phyloP scores from a whole-genome alignment of 805 yeast species.

The Wickerhamomyces queroliae region DNA sequence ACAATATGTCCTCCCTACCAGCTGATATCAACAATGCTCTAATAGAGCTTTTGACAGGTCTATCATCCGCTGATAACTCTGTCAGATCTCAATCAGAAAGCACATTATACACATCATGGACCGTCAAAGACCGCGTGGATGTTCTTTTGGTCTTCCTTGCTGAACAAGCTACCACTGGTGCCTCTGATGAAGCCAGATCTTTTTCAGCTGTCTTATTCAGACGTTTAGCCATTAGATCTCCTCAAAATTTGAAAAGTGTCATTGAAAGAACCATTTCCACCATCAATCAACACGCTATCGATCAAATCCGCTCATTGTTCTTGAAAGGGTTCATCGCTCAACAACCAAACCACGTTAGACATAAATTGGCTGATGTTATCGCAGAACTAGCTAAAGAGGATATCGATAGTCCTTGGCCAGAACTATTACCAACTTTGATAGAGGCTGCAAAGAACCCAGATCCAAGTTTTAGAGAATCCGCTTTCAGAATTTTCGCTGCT shows the following conservation, averaged over 20 bases:
- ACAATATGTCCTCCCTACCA: conserved; percentile 42
- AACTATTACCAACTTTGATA: conserved; percentile 67
- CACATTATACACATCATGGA: conserved; percentile 71
- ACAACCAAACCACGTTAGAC: conserved; percentile 75
- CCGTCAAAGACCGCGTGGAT: conserved; percentile 58
- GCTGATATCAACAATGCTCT: conserved; percentile 53
- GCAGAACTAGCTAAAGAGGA: conserved; percentile 84
- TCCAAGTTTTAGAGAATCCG: conserved; percentile 76
- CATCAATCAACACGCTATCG: conserved; percentile 49
- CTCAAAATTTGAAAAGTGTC: conserved; percentile 57
- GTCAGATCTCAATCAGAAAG: conserved; percentile 76
- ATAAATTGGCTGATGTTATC: conserved; percentile 89
- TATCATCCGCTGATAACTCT: conserved; percentile 74
- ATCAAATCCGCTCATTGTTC: conserved; percentile 58
- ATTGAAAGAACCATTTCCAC: conserved; percentile 77
- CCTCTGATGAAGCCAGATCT: conserved; percentile 53
- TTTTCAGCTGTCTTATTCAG: conserved; percentile 87
- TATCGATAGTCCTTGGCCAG: conserved; percentile 63
- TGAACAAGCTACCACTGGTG: conserved; percentile 64
- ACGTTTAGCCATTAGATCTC: conserved; percentile 76
- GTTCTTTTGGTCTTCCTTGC: conserved; percentile 72
- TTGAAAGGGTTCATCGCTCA: conserved; percentile 68
- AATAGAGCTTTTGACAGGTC: conserved; percentile 51
- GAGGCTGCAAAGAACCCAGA: conserved; percentile 53
- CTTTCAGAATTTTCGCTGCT: conserved; percentile 82